Percentiles rank a stretch among this genome's conserved stretches.
Conservation (phyloP, 2,329 filamentous ascomycete species). For the Talaromyces sp. region DNA sequence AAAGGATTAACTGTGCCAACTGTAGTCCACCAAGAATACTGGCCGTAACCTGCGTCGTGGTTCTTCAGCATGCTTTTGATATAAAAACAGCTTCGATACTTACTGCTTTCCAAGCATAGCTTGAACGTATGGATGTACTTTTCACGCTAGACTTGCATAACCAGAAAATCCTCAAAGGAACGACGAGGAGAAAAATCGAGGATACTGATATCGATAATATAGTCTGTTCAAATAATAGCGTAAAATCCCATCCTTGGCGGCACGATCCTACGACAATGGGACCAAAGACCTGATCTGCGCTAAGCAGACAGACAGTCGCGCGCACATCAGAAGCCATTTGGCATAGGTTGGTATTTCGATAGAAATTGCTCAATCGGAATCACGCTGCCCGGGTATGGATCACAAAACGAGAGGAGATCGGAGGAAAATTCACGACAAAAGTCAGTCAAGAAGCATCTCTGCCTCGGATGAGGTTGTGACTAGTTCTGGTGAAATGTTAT, state of each 20-base stretch:
- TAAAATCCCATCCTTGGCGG: not conserved
- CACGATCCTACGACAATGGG: not conserved
- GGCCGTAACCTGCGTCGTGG: not conserved
- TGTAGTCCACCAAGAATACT: not conserved
- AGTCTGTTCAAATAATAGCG: constrained; percentile 7
- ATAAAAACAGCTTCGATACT: not conserved
- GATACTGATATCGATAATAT: not conserved
- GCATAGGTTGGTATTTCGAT: not conserved
- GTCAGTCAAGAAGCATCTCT: not conserved
- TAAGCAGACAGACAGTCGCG: not conserved
- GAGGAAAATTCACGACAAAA: not conserved
- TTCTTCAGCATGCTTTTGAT: not conserved
- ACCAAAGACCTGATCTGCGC: not conserved
- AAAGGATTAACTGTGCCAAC: not conserved
- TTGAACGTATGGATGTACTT: not conserved
- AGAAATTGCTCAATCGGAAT: not conserved
- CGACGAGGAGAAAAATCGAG: not conserved
- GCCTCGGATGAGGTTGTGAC: not conserved
- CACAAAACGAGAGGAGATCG: not conserved
- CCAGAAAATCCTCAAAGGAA: not conserved
- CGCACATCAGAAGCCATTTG: not conserved
- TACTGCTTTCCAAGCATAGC: not conserved
- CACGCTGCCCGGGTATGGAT: not conserved
- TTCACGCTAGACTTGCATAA: not conserved
- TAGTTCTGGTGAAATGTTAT: not conserved